Evolutionary conservation across 306 rosid species (phyloP).

Genomic region (Adenanthera pavonina): DNA sequence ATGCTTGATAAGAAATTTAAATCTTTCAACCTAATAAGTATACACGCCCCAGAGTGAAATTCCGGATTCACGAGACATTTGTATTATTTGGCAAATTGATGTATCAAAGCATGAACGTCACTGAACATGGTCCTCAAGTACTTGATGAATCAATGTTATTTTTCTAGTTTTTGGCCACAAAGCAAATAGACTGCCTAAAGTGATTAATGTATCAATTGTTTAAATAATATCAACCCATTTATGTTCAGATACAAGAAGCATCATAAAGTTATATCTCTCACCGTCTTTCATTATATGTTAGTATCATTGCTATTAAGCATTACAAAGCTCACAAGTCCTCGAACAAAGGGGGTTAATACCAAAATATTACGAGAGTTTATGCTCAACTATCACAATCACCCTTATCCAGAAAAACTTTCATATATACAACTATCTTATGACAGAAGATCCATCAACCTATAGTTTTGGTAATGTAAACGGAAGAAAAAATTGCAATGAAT

Average conservation of each 20-base stretch:
- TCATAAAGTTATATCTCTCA: not conserved
- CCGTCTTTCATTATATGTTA: conserved; percentile 4
- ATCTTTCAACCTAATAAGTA: conserved; percentile 13
- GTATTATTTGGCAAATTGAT: not conserved
- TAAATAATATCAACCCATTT: conserved; percentile 5
- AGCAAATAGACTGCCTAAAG: conserved; percentile 1
- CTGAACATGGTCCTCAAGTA: conserved; percentile 19
- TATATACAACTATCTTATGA: conserved; percentile 4
- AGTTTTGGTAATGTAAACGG: conserved; percentile 23
- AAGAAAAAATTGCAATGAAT: conserved; percentile 22
- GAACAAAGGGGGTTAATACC: conserved; percentile 13
- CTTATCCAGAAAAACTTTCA: conserved; percentile 31
- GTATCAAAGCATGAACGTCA: conserved; percentile 1
- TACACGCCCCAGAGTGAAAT: not conserved
- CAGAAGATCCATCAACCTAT: not conserved
- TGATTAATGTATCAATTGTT: not conserved
- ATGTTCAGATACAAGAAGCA: not conserved
- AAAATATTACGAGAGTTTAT: not conserved
- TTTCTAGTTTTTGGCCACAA: conserved; percentile 27
- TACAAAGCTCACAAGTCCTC: conserved; percentile 25
- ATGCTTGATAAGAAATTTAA: not conserved
- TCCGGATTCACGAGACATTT: conserved; percentile 29
- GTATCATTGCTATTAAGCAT: not conserved
- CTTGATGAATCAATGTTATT: conserved; percentile 20
- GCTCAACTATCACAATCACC: not conserved